A percentile compares a stretch with the other conserved stretches of the same genome.
These are phyloP conservation scores for Clonostachys solani DNA, from an alignment of 2,329 filamentous ascomycete species.

Conservation along the genomic window DNA sequence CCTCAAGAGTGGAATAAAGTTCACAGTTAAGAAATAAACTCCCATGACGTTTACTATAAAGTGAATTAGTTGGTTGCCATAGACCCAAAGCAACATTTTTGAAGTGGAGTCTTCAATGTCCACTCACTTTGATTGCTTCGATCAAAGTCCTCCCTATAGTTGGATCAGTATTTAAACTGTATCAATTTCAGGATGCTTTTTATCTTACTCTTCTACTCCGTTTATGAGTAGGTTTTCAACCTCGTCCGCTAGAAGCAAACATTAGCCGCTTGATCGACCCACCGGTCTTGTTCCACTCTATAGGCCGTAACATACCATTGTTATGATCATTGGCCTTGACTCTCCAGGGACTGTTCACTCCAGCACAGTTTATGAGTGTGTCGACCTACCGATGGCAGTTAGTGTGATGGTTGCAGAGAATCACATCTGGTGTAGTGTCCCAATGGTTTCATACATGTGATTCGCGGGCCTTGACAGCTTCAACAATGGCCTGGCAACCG, in stretches of 20 bases:
- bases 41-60: constrained; percentile 16
- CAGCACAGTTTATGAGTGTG: constrained; percentile 17
- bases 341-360: constrained; percentile 13
- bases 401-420: background rate
- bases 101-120: background rate
- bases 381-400: constrained; percentile 8
- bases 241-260: constrained; percentile 5
- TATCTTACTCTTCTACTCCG: constrained; percentile 8
- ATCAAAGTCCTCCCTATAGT: constrained; percentile 3
- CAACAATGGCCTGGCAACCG: constrained; percentile 14
- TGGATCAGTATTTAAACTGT: background rate
- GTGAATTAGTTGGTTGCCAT: background rate
- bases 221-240: constrained; percentile 10
- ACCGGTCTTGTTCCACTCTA: too few relatives aligned
- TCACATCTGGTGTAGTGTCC: background rate
- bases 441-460: constrained; percentile 6
- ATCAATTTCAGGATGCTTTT: background rate
- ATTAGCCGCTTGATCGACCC: too few relatives aligned
- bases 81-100: too few relatives aligned
- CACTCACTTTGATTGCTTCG: constrained; percentile 5
- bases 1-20: constrained; percentile 16
- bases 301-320: constrained; percentile 3
- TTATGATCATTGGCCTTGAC: constrained; percentile 8
- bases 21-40: constrained; percentile 17
- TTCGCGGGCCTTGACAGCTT: constrained; percentile 11